Evolutionary conservation across 345 rosid genomes (phyloP).

Genomic region (Eucalyptus tenuipes): DNA sequence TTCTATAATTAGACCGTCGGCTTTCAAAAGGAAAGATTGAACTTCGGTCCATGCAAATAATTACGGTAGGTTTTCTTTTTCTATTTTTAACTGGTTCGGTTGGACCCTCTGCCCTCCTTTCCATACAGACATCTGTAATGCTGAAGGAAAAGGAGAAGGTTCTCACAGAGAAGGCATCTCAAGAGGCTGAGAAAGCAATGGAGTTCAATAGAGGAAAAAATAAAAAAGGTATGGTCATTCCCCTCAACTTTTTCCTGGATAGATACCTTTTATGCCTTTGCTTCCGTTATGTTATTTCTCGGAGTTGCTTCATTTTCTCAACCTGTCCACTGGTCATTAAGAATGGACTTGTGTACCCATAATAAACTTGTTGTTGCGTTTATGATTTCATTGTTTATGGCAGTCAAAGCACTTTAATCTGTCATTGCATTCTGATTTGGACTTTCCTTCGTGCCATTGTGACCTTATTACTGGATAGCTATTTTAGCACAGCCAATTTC

Average conservation of each 20-base stretch:
- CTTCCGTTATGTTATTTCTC: background rate
- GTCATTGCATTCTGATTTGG: no score
- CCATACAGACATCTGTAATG: conserved; percentile 72
- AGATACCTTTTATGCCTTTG: background rate
- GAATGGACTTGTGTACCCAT: background rate
- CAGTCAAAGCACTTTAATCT: no score
- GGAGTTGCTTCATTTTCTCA: background rate
- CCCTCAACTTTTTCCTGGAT: background rate
- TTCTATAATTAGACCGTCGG: no score
- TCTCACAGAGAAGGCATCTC: conserved; percentile 51
- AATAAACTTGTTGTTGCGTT: background rate
- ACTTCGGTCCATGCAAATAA: no score
- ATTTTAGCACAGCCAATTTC: no score
- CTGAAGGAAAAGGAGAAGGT: conserved; percentile 73
- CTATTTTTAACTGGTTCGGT: no score
- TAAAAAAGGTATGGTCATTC: conserved; percentile 45
- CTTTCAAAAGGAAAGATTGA: no score
- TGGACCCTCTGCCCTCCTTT: background rate
- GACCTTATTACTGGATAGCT: no score
- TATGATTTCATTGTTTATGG: no score
- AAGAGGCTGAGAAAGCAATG: conserved; percentile 69
- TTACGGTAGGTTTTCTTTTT: background rate
- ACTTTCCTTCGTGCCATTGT: no score
- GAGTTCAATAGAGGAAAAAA: conserved; percentile 53
- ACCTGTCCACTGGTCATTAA: background rate